These are phyloP conservation scores for Zychaea mexicana DNA, from an alignment of 371 early-diverging fungal species.

Conservation along the genomic window DNA sequence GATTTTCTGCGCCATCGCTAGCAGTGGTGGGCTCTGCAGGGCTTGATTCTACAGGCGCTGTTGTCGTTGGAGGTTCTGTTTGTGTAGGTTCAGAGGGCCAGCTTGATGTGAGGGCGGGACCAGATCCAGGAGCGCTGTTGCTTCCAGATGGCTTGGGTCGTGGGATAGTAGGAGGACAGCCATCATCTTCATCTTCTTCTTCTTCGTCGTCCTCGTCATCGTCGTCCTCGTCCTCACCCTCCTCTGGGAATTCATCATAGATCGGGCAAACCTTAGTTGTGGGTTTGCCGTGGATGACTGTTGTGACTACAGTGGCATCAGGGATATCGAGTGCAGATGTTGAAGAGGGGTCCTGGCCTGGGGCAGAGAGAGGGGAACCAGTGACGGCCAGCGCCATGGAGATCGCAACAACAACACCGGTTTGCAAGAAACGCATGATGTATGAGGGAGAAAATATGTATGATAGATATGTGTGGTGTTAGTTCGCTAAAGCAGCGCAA, in stretches of 20 bases:
- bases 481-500: too few relatives aligned
- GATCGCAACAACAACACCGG: constrained; percentile 9
- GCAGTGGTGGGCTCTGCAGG: background rate
- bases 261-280: too few relatives aligned
- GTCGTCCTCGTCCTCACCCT: background rate
- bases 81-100: too few relatives aligned
- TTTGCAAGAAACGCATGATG: constrained; percentile 6
- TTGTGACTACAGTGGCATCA: constrained; percentile 1
- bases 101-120: too few relatives aligned
- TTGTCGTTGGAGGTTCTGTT: background rate
- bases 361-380: constrained; percentile 2
- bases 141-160: background rate
- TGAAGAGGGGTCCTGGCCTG: too few relatives aligned
- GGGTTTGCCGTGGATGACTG: too few relatives aligned
- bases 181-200: constrained; percentile 7
- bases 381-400: constrained; percentile 21
- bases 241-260: too few relatives aligned
- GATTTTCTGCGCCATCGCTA: background rate
- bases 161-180: background rate
- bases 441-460: background rate
- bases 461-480: background rate
- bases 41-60: background rate
- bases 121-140: too few relatives aligned
- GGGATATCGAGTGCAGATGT: background rate
- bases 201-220: constrained; percentile 3